Evolutionary conservation across 2,329 filamentous ascomycete species (phyloP).

Genomic region (Fusarium camptoceras): DNA sequence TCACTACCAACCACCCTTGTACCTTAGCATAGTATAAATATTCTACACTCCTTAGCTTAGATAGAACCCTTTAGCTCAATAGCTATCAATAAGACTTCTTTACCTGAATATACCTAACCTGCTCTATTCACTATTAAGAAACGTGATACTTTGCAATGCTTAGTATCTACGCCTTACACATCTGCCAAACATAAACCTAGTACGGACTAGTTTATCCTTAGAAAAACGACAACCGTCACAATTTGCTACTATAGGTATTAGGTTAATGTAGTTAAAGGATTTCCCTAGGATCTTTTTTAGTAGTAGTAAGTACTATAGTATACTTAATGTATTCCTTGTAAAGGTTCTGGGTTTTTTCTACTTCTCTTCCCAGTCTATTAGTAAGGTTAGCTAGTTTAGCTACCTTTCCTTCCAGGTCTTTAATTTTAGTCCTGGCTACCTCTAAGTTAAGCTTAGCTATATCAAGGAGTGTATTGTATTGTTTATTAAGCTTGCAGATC

Average conservation of each 20-base stretch:
- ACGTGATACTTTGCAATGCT: too few relatives aligned
- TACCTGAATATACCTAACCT: too few relatives aligned
- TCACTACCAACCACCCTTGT: too few relatives aligned
- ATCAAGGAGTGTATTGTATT: background rate
- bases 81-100: too few relatives aligned
- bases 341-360: background rate
- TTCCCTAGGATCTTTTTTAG: background rate
- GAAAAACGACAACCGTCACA: too few relatives aligned
- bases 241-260: background rate
- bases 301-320: background rate
- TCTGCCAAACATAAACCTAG: too few relatives aligned
- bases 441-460: background rate
- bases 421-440: background rate
- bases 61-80: too few relatives aligned
- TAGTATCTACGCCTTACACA: too few relatives aligned
- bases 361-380: background rate
- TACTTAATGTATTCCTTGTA: background rate
- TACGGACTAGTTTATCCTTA: too few relatives aligned
- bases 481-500: background rate
- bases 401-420: background rate
- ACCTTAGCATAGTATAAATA: too few relatives aligned
- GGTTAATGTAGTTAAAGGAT: background rate
- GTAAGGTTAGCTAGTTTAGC: background rate
- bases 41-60: too few relatives aligned
- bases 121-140: too few relatives aligned